Conservation (phyloP, 257 asterid species). For the Solanum virginianum region DNA sequence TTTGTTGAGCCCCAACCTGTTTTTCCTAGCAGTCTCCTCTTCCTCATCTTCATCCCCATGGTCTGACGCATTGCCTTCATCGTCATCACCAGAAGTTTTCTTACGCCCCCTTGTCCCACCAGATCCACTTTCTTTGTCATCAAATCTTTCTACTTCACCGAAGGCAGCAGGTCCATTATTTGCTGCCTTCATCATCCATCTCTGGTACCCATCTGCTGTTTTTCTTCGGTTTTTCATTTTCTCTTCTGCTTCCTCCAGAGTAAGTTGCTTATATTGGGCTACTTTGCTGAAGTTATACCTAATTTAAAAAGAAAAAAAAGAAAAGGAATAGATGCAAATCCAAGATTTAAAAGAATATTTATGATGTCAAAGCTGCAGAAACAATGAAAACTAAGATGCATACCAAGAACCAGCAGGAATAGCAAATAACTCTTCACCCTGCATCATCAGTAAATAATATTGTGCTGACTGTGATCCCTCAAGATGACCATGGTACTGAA, state of each 20-base stretch:
- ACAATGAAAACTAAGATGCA: not conserved
- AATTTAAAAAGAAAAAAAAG: not conserved
- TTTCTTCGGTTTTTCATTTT: constrained; percentile 92
- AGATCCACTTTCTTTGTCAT: constrained; percentile 58
- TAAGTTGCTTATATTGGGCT: constrained; percentile 95
- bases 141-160: constrained; percentile 77
- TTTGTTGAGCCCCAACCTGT: constrained; percentile 54
- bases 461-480: constrained; percentile 96
- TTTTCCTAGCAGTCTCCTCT: constrained; percentile 66
- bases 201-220: constrained; percentile 95
- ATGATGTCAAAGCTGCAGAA: not conserved
- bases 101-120: constrained; percentile 73
- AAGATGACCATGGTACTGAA: constrained; percentile 74
- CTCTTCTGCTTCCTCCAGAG: constrained; percentile 98
- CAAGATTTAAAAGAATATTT: not conserved
- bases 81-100: constrained; percentile 67
- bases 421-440: constrained; percentile 90
- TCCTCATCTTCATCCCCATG: constrained; percentile 96
- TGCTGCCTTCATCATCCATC: constrained; percentile 99
- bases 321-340: not conserved
- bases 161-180: constrained; percentile 90
- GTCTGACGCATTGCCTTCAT: constrained; percentile 73
- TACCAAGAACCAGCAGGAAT: constrained; percentile 99
- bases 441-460: constrained; percentile 91
- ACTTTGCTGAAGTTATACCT: constrained; percentile 97